phyloP scores from a whole-genome alignment of 257 asterid genomes.

The Lavandula angustifolia region DNA sequence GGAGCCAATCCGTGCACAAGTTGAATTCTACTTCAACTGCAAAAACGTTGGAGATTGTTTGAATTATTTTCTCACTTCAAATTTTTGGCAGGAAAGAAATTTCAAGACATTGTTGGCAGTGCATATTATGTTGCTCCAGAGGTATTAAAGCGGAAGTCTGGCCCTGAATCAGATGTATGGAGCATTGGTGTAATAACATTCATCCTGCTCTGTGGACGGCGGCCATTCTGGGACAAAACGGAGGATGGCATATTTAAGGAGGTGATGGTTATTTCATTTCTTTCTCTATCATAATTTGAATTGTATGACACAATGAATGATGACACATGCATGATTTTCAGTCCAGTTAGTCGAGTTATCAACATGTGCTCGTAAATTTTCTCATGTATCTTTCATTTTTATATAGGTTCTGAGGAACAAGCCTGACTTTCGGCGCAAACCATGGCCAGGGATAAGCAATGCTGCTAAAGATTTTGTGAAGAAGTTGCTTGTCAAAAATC shows the following conservation, averaged over 20 bases:
- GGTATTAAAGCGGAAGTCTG: slow-evolving; percentile 90
- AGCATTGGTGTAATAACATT: slow-evolving; percentile 97
- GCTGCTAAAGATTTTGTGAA: slow-evolving; percentile 94
- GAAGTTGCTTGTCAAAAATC: slow-evolving; percentile 87
- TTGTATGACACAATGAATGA: slow-evolving; percentile 2
- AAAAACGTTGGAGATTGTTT: background rate
- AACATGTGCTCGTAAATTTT: slow-evolving; percentile 28
- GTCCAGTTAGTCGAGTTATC: background rate
- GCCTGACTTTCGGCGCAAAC: slow-evolving; percentile 97
- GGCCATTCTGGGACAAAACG: slow-evolving; percentile 99
- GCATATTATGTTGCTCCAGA: slow-evolving; percentile 99
- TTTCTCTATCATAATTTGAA: background rate
- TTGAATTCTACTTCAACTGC: background rate
- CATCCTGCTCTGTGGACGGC: slow-evolving; percentile 91
- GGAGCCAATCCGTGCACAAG: background rate
- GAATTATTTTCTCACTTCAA: slow-evolving; percentile 22
- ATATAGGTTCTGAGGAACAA: slow-evolving; percentile 79
- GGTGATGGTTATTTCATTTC: slow-evolving; percentile 39
- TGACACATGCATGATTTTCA: slow-evolving; percentile 5
- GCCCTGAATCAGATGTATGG: slow-evolving; percentile 99
- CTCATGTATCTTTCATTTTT: slow-evolving; percentile 22
- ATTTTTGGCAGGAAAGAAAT: slow-evolving; percentile 64
- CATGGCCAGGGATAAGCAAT: slow-evolving; percentile 89
- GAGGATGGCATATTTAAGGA: slow-evolving; percentile 98
- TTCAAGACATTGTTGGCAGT: slow-evolving; percentile 96